Conservation (phyloP, 495 filamentous ascomycete genomes). For the Xylona heveae region DNA sequence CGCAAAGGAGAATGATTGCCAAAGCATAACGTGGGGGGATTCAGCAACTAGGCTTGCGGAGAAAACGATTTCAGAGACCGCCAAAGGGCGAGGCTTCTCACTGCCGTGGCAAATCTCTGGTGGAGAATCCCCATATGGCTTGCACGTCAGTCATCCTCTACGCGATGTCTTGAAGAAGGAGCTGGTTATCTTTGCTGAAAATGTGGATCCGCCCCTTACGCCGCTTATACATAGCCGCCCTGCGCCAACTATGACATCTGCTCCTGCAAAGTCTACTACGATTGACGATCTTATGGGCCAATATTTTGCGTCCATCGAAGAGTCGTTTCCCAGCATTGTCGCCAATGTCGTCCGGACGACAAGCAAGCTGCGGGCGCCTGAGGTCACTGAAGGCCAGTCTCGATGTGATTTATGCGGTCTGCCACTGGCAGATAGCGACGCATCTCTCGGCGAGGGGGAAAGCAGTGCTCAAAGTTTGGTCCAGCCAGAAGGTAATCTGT, state of each 20-base stretch:
- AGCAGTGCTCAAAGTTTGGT: no score
- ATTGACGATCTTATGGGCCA: constrained; percentile 80
- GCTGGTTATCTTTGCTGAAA: constrained; percentile 35
- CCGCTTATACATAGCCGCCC: constrained; percentile 23
- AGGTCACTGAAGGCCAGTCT: no score
- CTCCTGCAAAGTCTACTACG: constrained; percentile 50
- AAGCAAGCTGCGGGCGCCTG: constrained; percentile 38
- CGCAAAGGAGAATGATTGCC: constrained; percentile 35
- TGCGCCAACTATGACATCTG: constrained; percentile 19
- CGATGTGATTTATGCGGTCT: no score
- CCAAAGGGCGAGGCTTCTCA: constrained; percentile 71
- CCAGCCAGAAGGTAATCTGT: no score
- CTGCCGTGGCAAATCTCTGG: constrained; percentile 68
- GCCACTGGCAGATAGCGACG: no score
- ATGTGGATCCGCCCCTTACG: constrained; percentile 28
- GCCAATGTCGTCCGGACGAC: constrained; percentile 82
- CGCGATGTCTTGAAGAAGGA: constrained; percentile 71
- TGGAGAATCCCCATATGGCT: constrained; percentile 36
- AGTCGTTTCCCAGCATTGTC: constrained; percentile 76
- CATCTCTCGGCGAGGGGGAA: no score
- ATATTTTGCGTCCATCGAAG: constrained; percentile 75
- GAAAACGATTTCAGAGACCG: constrained; percentile 64
- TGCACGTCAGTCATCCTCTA: constrained; percentile 45
- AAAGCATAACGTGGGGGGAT: constrained; percentile 60
- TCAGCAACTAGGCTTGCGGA: constrained; percentile 75